Conservation (phyloP, 192 early-diverging fungal genomes). For the Mortierella antarctica region DNA sequence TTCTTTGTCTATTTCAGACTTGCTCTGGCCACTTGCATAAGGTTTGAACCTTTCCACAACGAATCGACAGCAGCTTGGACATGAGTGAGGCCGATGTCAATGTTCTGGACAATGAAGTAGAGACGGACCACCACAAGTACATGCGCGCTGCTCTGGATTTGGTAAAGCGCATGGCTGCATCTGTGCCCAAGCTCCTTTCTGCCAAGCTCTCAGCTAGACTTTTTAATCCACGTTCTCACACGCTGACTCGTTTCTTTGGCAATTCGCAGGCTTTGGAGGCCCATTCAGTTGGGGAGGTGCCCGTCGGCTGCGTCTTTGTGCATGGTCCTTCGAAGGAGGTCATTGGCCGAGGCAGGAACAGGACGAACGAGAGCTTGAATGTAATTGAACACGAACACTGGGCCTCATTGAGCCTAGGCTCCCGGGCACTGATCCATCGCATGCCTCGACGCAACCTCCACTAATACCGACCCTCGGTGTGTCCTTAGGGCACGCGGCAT, state of each 20-base stretch:
- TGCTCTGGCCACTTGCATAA: neutral
- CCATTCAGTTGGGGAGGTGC: slow-evolving; percentile 84
- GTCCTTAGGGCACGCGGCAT: slow-evolving; percentile 84
- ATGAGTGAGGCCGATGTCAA: slow-evolving; percentile 2
- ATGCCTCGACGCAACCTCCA: neutral
- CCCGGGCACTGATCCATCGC: neutral
- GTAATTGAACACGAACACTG: slow-evolving; percentile 55
- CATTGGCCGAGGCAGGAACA: slow-evolving; percentile 87
- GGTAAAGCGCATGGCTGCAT: slow-evolving; percentile 7
- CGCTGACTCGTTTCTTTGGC: neutral
- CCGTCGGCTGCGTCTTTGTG: slow-evolving; percentile 97
- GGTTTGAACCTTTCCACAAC: neutral
- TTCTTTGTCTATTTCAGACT: neutral
- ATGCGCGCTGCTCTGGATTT: slow-evolving; percentile 52
- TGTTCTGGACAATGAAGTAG: slow-evolving; percentile 1
- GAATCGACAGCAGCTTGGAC: neutral
- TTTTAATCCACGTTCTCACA: neutral
- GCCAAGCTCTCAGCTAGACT: neutral
- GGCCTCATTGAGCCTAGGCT: neutral
- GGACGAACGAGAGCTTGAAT: slow-evolving; percentile 88
- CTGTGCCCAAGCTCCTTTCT: neutral
- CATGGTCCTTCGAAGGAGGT: slow-evolving; percentile 61
- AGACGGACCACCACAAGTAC: slow-evolving; percentile 45
- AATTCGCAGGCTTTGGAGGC: slow-evolving; percentile 83
- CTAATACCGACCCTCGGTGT: neutral